These are phyloP conservation scores for Fomitiporia mediterranea DNA, from an alignment of 1,284 basidiomycete species.

Conservation along the genomic window DNA sequence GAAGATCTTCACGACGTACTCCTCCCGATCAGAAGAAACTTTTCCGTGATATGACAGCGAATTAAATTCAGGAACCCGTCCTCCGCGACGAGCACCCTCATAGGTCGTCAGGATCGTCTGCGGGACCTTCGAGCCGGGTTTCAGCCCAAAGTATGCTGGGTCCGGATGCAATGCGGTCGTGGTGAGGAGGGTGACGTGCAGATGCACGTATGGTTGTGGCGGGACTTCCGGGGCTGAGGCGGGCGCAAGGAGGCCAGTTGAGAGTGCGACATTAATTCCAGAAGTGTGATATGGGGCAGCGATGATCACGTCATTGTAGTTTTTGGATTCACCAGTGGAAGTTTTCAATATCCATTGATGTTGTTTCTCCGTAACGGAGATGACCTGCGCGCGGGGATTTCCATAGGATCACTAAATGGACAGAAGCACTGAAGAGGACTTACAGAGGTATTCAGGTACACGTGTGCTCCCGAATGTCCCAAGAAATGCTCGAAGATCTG, in stretches of 20 bases:
- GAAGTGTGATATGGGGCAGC: slow-evolving; percentile 73
- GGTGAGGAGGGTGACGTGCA: slow-evolving; percentile 87
- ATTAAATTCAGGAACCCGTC: slow-evolving; percentile 75
- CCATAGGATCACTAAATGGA: slow-evolving; percentile 6
- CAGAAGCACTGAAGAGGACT: slow-evolving; percentile 21
- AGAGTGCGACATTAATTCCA: slow-evolving; percentile 46
- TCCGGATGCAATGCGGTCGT: slow-evolving; percentile 65
- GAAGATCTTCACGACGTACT: slow-evolving; percentile 86
- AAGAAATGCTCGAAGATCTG: slow-evolving; percentile 84
- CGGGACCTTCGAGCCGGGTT: slow-evolving; percentile 47
- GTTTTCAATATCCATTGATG: slow-evolving; percentile 19
- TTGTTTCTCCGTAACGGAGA: slow-evolving; percentile 19
- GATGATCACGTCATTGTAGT: slow-evolving; percentile 68
- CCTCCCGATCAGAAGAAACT: slow-evolving; percentile 34
- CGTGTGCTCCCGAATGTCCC: slow-evolving; percentile 58
- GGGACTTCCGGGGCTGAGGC: slow-evolving; percentile 36
- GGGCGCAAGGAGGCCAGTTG: slow-evolving; percentile 4
- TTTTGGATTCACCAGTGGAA: slow-evolving; percentile 33
- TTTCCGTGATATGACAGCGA: slow-evolving; percentile 82
- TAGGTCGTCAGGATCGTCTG: slow-evolving; percentile 71
- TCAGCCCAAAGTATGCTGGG: slow-evolving; percentile 68
- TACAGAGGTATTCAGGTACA: slow-evolving; percentile 68
- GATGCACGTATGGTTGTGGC: slow-evolving; percentile 72
- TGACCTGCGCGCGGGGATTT: slow-evolving; percentile 17
- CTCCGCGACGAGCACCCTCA: slow-evolving; percentile 46